A percentile compares a stretch with the other conserved stretches of the same genome.
phyloP scores from a whole-genome alignment of 2,329 filamentous ascomycete species.

The Beauveria sp. region DNA sequence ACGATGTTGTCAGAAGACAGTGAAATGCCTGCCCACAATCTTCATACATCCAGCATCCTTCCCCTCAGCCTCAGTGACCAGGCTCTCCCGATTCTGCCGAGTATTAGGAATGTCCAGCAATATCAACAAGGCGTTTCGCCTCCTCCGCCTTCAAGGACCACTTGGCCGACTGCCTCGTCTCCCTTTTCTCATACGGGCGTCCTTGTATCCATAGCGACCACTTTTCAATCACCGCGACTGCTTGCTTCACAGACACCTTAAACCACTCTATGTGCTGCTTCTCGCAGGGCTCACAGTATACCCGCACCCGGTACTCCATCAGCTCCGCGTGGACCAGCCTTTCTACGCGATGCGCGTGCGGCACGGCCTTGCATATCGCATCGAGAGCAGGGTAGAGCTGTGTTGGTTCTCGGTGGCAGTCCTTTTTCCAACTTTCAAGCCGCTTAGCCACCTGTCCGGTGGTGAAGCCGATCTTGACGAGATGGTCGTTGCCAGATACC shows the following conservation, averaged over 20 bases:
- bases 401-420: neutral
- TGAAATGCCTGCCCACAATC: neutral
- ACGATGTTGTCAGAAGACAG: too few relatives aligned
- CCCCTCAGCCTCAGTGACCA: too few relatives aligned
- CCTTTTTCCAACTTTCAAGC: neutral
- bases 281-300: slow-evolving; percentile 5
- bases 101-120: neutral
- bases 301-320: neutral
- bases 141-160: neutral
- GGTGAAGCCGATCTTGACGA: slow-evolving; percentile 11
- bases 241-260: neutral
- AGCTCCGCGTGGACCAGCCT: slow-evolving; percentile 10
- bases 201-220: slow-evolving; percentile 4
- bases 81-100: neutral
- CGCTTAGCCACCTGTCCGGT: neutral
- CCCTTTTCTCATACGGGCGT: neutral
- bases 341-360: slow-evolving; percentile 7
- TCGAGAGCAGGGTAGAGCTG: neutral
- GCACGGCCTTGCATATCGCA: neutral
- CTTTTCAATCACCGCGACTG: neutral
- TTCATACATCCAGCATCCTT: neutral
- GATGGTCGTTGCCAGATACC: neutral
- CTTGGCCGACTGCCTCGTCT: neutral
- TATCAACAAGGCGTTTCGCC: neutral
- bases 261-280: slow-evolving; percentile 10